phyloP scores from a whole-genome alignment of 2,329 filamentous ascomycete genomes.

The Neocatenulostroma microsporum region DNA sequence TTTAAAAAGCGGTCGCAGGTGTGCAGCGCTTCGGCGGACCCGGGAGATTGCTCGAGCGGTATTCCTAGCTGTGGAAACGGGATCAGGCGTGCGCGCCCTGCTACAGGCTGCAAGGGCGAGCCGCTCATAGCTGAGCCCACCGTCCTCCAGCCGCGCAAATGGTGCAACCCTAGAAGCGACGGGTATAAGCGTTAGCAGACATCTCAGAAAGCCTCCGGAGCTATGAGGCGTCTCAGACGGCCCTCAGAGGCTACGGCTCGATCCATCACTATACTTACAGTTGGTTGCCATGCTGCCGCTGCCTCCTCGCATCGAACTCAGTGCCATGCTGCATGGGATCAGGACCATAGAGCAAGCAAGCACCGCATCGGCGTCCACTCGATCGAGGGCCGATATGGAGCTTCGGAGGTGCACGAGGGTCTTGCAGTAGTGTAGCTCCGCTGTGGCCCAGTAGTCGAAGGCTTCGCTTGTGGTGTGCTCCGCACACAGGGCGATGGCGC shows the following conservation, averaged over 20 bases:
- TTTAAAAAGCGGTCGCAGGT: not conserved
- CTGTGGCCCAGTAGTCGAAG: not conserved
- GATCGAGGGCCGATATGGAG: not conserved
- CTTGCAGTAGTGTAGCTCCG: not conserved
- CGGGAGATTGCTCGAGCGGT: too few species aligned
- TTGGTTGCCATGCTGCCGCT: too few species aligned
- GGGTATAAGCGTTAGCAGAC: too few species aligned
- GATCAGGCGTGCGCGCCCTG: not conserved
- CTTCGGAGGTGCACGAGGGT: not conserved
- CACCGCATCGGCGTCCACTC: not conserved
- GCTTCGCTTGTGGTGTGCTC: not conserved
- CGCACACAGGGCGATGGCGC: not conserved
- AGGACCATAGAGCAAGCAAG: not conserved
- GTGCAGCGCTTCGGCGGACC: not conserved
- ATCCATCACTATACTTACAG: too few species aligned
- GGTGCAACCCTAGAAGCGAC: not conserved
- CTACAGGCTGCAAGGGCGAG: not conserved
- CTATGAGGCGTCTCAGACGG: too few species aligned
- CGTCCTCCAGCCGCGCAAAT: not conserved
- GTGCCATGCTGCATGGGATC: not conserved
- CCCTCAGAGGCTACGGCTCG: too few species aligned
- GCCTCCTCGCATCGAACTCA: not conserved
- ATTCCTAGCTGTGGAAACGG: slow-evolving; percentile 1
- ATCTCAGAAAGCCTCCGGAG: too few species aligned
- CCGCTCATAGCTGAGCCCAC: not conserved